These are phyloP conservation scores for Xenosphaeropsis pyriputrescens DNA, from an alignment of 2,329 filamentous ascomycete species.

Conservation along the genomic window DNA sequence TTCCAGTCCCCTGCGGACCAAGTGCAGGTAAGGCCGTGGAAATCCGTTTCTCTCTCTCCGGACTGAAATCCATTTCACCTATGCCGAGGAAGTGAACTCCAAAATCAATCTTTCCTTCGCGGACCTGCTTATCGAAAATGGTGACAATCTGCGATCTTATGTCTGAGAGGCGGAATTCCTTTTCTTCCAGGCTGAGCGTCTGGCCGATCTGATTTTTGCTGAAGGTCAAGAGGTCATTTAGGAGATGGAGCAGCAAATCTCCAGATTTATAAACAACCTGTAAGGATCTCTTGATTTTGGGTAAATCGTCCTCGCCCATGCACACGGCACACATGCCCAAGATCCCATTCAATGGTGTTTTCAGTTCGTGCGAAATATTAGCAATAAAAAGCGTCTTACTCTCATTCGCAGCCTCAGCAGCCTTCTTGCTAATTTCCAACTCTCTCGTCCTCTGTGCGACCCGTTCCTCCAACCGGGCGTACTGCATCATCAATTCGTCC, in stretches of 20 bases:
- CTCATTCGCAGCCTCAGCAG: slow-evolving; percentile 87
- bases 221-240: slow-evolving; percentile 84
- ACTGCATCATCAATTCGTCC: slow-evolving; percentile 78
- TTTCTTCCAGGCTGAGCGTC: slow-evolving; percentile 67
- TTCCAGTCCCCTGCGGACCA: slow-evolving; percentile 49
- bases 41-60: slow-evolving; percentile 6
- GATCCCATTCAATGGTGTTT: slow-evolving; percentile 91
- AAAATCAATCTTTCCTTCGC: slow-evolving; percentile 63
- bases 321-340: slow-evolving; percentile 87
- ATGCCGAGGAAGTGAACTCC: slow-evolving; percentile 54
- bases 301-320: slow-evolving; percentile 77
- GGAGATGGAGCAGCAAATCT: slow-evolving; percentile 68
- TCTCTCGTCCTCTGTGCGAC: slow-evolving; percentile 73
- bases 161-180: slow-evolving; percentile 73
- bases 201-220: slow-evolving; percentile 92
- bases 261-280: slow-evolving; percentile 82
- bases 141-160: slow-evolving; percentile 69
- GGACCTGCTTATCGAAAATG: slow-evolving; percentile 83
- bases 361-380: slow-evolving; percentile 78
- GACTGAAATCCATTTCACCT: slow-evolving; percentile 16
- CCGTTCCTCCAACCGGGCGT: slow-evolving; percentile 69
- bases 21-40: slow-evolving; percentile 33
- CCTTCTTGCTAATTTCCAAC: slow-evolving; percentile 78
- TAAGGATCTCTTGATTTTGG: slow-evolving; percentile 66
- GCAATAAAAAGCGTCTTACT: slow-evolving; percentile 97